Evolutionary conservation across 495 filamentous ascomycete genomes (phyloP).

Genomic region (Astrothelium subdiscretum): DNA sequence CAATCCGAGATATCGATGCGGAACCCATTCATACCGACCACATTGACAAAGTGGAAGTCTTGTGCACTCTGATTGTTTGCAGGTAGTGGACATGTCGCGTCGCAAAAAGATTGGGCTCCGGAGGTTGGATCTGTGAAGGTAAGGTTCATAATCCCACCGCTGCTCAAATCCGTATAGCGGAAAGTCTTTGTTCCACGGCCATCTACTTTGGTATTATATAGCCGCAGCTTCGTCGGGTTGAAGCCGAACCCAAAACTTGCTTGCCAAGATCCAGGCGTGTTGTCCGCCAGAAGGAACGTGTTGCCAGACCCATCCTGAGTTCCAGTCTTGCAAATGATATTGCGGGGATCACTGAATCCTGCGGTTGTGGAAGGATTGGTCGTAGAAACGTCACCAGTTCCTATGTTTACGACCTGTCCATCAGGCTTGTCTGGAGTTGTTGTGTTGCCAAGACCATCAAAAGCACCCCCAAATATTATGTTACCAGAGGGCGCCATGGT

Average conservation of each 20-base stretch:
- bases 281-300: slow-evolving; percentile 78
- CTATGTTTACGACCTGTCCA: slow-evolving; percentile 73
- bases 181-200: slow-evolving; percentile 80
- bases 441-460: slow-evolving; percentile 79
- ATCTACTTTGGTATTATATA: slow-evolving; percentile 81
- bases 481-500: slow-evolving; percentile 64
- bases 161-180: slow-evolving; percentile 67
- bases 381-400: slow-evolving; percentile 59
- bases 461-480: slow-evolving; percentile 86
- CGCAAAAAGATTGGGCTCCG: slow-evolving; percentile 49
- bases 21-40: slow-evolving; percentile 79
- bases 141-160: slow-evolving; percentile 92
- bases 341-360: slow-evolving; percentile 67
- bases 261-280: slow-evolving; percentile 70
- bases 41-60: slow-evolving; percentile 85
- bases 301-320: slow-evolving; percentile 52
- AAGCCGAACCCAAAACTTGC: slow-evolving; percentile 75
- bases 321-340: slow-evolving; percentile 71
- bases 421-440: slow-evolving; percentile 46
- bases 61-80: slow-evolving; percentile 53
- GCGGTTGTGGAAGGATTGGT: slow-evolving; percentile 44
- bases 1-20: slow-evolving; percentile 72
- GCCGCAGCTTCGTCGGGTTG: slow-evolving; percentile 68
- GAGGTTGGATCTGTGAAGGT: slow-evolving; percentile 72
- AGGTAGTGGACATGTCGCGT: slow-evolving; percentile 68